Percentiles rank a stretch among this genome's conserved stretches.
Evolutionary conservation across 1,284 basidiomycete genomes (phyloP).

Genomic region (Ganoderma lingzhi): DNA sequence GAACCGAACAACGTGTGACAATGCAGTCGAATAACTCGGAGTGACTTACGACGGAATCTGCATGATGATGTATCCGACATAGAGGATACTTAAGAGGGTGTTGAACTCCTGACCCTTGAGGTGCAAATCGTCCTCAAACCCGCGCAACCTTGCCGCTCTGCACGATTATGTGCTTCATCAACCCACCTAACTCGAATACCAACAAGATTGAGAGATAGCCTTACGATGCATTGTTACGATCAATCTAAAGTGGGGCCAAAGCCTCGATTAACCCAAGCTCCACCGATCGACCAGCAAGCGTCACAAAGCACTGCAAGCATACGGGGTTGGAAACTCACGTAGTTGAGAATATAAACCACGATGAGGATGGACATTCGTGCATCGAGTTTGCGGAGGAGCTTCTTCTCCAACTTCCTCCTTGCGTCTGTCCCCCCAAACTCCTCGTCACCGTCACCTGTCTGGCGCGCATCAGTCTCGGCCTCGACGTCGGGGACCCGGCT

Average conservation of each 20-base stretch:
- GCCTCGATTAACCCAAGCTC: constrained; percentile 28
- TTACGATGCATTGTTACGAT: constrained; percentile 72
- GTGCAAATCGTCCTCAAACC: constrained; percentile 75
- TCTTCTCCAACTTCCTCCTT: constrained; percentile 55
- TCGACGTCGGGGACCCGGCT: constrained; percentile 21
- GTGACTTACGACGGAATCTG: constrained; percentile 76
- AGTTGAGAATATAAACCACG: constrained; percentile 75
- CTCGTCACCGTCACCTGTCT: constrained; percentile 43
- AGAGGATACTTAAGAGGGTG: constrained; percentile 77
- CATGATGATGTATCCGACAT: constrained; percentile 83
- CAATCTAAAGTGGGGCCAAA: constrained; percentile 51
- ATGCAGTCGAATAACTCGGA: constrained; percentile 43
- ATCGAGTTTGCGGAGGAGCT: constrained; percentile 69
- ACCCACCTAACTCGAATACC: not conserved
- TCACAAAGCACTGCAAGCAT: not conserved
- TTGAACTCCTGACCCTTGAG: constrained; percentile 73
- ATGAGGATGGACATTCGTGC: constrained; percentile 70
- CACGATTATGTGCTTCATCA: not conserved
- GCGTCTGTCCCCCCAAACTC: constrained; percentile 53
- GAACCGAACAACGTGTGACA: not conserved
- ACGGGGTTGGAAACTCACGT: constrained; percentile 46
- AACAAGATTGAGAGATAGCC: constrained; percentile 27
- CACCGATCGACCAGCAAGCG: not conserved
- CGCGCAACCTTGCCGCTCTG: constrained; percentile 72
- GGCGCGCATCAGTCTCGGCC: constrained; percentile 28